These are phyloP conservation scores for Ogataea kodamae DNA, from an alignment of 805 yeast genomes.

Conservation along the genomic window DNA sequence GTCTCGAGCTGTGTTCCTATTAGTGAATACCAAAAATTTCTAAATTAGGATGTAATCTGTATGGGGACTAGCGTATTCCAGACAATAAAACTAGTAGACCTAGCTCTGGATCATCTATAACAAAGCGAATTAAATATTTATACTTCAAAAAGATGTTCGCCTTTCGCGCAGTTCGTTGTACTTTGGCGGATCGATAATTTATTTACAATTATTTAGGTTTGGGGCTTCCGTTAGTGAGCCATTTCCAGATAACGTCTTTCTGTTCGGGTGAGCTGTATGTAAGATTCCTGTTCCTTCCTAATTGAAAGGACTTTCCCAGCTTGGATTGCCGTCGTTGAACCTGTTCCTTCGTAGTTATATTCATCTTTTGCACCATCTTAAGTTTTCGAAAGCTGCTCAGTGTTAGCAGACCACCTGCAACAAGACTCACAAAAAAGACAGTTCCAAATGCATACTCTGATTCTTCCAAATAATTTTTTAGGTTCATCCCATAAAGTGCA, in stretches of 20 bases:
- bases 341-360: conserved; percentile 47
- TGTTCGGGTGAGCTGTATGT: conserved; percentile 20
- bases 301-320: too few species aligned
- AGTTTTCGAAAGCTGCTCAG: conserved; percentile 53
- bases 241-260: conserved; percentile 51
- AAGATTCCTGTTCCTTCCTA: too few species aligned
- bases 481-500: conserved; percentile 86
- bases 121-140: too few species aligned
- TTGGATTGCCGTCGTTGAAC: conserved; percentile 25
- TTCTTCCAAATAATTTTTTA: conserved; percentile 74
- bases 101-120: too few species aligned
- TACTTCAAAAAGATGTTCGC: conserved; percentile 2
- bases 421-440: conserved; percentile 48
- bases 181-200: background rate
- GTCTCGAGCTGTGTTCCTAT: too few species aligned
- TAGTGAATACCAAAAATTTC: too few species aligned
- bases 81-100: too few species aligned
- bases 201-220: conserved; percentile 10
- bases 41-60: too few species aligned
- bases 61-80: too few species aligned
- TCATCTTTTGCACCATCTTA: conserved; percentile 59
- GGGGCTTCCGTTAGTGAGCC: conserved; percentile 47
- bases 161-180: conserved; percentile 8
- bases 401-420: conserved; percentile 55
- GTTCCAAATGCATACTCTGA: conserved; percentile 58